Evolutionary conservation across 2,329 filamentous ascomycete genomes (phyloP).

Genomic region (Aureobasidium leucospermi): DNA sequence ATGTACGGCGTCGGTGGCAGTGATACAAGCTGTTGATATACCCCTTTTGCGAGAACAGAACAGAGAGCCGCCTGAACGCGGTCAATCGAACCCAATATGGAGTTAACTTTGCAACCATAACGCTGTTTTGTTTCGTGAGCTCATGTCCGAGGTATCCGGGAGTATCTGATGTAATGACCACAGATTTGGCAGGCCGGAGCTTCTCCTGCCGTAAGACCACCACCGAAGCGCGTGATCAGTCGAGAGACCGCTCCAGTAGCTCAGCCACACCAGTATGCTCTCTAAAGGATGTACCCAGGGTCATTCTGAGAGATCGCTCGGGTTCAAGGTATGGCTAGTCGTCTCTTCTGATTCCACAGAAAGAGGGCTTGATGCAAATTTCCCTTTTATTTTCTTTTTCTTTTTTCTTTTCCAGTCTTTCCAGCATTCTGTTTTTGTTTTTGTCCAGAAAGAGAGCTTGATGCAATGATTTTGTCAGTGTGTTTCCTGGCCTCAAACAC

Average conservation of each 20-base stretch:
- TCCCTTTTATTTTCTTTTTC: not conserved
- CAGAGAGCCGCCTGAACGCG: not conserved
- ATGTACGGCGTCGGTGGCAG: not conserved
- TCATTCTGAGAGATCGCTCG: not conserved
- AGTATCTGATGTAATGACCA: not conserved
- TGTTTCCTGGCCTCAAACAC: too few relatives aligned
- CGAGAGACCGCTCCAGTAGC: not conserved
- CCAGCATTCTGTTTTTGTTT: not conserved
- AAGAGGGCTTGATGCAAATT: not conserved
- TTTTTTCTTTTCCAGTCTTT: not conserved
- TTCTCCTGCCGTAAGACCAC: not conserved
- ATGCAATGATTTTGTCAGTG: conserved; percentile 12
- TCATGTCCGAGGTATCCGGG: not conserved
- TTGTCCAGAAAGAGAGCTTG: conserved; percentile 20
- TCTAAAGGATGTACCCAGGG: too few relatives aligned
- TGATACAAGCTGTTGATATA: conserved; percentile 2
- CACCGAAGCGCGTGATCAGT: not conserved
- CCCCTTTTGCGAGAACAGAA: conserved; percentile 6
- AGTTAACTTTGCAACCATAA: not conserved
- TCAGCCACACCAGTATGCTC: not conserved
- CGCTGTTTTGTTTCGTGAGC: not conserved
- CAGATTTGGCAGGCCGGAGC: not conserved
- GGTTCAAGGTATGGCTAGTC: not conserved
- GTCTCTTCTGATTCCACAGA: not conserved
- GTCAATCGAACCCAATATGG: not conserved